These are phyloP conservation scores for Lunasporangiospora selenospora DNA, from an alignment of 192 early-diverging fungal species.

Conservation along the genomic window DNA sequence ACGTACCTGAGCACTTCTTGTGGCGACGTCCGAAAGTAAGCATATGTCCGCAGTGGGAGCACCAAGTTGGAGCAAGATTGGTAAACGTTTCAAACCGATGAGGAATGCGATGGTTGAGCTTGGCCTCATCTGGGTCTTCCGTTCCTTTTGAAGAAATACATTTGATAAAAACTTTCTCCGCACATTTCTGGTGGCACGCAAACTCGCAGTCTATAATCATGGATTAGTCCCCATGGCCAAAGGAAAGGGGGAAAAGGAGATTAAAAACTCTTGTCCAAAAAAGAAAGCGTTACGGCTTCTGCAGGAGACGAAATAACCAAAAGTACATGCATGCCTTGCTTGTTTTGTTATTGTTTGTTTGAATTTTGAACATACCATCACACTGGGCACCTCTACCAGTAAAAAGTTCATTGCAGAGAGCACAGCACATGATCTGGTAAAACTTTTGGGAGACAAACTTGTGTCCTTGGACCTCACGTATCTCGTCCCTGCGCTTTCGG, in stretches of 20 bases:
- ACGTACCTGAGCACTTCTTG: conserved; percentile 59
- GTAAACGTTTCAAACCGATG: conserved; percentile 90
- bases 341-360: too few relatives aligned
- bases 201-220: conserved; percentile 78
- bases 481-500: conserved; percentile 80
- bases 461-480: conserved; percentile 90
- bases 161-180: conserved; percentile 81
- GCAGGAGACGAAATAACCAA: not conserved
- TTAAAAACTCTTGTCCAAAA: not conserved
- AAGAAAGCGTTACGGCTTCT: not conserved
- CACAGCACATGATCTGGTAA: conserved; percentile 98
- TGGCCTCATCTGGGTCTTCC: conserved; percentile 70
- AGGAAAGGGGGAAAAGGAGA: conserved; percentile 6
- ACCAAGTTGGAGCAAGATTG: conserved; percentile 91
- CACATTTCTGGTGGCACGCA: conserved; percentile 92
- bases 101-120: conserved; percentile 91
- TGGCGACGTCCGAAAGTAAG: conserved; percentile 77
- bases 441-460: conserved; percentile 91
- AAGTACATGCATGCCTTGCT: too few relatives aligned
- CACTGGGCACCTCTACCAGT: conserved; percentile 92
- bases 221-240: not conserved
- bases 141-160: conserved; percentile 78
- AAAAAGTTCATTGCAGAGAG: conserved; percentile 92
- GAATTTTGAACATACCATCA: conserved; percentile 69
- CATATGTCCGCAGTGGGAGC: conserved; percentile 97